Base-by-base conservation (phyloP, 805 yeast genomes). In the Isabelozyma pseudorhagii region DNA sequence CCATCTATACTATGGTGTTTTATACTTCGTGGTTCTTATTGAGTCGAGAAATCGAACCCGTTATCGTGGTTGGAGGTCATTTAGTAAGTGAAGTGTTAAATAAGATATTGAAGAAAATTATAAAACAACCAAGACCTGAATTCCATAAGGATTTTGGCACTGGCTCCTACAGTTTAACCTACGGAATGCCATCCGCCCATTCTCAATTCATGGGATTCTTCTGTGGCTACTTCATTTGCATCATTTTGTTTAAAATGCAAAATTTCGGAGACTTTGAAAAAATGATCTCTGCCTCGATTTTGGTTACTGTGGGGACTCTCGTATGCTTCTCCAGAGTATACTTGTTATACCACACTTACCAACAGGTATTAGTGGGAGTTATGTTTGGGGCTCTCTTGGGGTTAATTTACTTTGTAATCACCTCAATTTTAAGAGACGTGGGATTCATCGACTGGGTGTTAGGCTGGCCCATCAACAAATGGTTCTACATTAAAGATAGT, bases 101-200 rank as follows among this genome's bases (percentile, higher is more conserved):
- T 66, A 82, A 85, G 50, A 55, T 86, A 1, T 68, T 88, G 40
- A 93, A 93, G 63, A 73, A 75, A 17, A 38, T 80, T 1, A 66
- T 90, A 39, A 81, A 79, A 55, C 88, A 87, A 60, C 85, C 89
- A 18, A 76, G 99, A 53, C 99, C 99, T 8, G 78, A 72, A 6
- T 74, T 74, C 59, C 79, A 74, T 54, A 67, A 66, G 48, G 71
- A 68, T 40, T 74, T 74, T 47, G 79, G 78, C 6, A 62, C 72
- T 42, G 82, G 57, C 25, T 76, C 71, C 25, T 62, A 62, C 42
- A 66, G 81, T 50, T 76, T 87, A 54, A 84, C 87, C 0, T 91
- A 85, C 64, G 99, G 99, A 0, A 93, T 93, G 97, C 99, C 99
- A 0, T 84, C 92, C 47, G 97, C 99, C 1, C 99, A 93, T 67